These are phyloP conservation scores for Echites panduratus DNA, from an alignment of 257 asterid genomes.

Conservation along the genomic window DNA sequence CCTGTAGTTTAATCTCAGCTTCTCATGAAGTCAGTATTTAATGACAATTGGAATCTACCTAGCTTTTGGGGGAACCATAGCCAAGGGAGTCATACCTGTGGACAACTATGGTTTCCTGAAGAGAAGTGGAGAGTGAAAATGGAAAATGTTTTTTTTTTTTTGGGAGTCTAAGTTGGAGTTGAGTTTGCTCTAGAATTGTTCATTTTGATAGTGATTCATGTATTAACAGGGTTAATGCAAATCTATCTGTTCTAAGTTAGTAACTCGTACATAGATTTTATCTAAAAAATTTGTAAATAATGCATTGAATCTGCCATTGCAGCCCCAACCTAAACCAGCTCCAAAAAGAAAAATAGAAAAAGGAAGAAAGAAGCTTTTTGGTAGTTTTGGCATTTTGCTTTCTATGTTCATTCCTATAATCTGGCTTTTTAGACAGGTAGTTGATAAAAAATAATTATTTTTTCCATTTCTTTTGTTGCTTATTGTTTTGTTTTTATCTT, in stretches of 20 bases:
- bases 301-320: background rate
- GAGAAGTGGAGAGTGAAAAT: background rate
- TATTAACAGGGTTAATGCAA: background rate
- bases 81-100: background rate
- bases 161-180: background rate
- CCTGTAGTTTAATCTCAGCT: background rate
- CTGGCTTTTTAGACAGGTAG: background rate
- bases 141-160: background rate
- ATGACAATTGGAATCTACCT: background rate
- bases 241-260: background rate
- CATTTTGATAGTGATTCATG: background rate
- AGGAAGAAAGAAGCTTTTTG: background rate
- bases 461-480: background rate
- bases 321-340: background rate
- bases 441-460: background rate
- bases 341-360: background rate
- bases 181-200: background rate
- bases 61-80: background rate
- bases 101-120: background rate
- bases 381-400: background rate
- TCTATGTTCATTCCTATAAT: background rate
- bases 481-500: background rate
- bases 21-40: background rate
- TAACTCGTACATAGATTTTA: background rate
- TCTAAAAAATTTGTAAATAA: background rate